These are phyloP conservation scores for Aspergillus calidoustus DNA, from an alignment of 2,329 filamentous ascomycete genomes.

Conservation along the genomic window DNA sequence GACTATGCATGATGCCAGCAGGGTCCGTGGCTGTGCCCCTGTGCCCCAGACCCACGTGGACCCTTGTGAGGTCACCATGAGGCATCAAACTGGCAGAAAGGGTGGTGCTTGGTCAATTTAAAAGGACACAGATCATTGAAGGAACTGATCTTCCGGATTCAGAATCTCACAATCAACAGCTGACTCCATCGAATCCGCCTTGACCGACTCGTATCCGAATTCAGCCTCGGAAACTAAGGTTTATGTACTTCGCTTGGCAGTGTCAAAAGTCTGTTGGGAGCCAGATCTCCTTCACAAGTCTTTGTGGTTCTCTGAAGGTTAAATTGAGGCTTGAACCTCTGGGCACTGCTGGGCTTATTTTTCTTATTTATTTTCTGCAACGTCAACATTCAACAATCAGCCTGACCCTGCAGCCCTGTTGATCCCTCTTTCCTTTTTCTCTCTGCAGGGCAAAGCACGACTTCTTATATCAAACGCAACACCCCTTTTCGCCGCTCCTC, in stretches of 20 bases:
- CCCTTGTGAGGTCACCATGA: slow-evolving; percentile 6
- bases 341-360: not conserved
- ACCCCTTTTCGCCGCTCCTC: not conserved
- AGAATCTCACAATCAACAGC: not conserved
- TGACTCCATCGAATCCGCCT: not conserved
- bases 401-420: not conserved
- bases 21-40: not conserved
- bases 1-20: not conserved
- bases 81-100: not conserved
- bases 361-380: not conserved
- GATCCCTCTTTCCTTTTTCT: not conserved
- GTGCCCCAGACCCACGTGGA: not conserved
- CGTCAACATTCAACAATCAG: not conserved
- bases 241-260: not conserved
- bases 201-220: not conserved
- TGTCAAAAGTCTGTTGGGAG: not conserved
- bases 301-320: not conserved
- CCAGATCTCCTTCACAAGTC: not conserved
- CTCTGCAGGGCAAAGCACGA: not conserved
- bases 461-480: not conserved
- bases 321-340: not conserved
- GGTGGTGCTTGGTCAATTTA: not conserved
- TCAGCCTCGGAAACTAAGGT: not conserved
- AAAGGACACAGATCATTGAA: not conserved
- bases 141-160: not conserved